Evolutionary conservation across 2,329 filamentous ascomycete species (phyloP), one percentile per base, ranked within the genome.

Genomic region (Neofusicoccum umdonicola): DNA sequence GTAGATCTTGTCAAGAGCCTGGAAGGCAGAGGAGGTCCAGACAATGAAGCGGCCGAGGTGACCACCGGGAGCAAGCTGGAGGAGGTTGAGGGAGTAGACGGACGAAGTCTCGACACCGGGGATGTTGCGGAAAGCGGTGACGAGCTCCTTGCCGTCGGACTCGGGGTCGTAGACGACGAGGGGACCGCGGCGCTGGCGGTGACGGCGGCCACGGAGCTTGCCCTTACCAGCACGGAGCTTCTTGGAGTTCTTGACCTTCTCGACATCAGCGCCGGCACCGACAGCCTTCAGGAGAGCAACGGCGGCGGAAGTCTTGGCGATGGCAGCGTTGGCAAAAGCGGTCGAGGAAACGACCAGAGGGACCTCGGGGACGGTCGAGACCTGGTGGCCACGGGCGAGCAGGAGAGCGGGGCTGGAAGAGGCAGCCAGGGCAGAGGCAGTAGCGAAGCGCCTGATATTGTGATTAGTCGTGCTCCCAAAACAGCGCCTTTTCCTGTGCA

Each of bases 201-300:
- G 90, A 77, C 95, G 93, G 80, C 95, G 94, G 81, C 92, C 92
- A 83, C 95, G 88, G 80, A 99, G 86, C 90, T 99, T 99, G 83
- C 95, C 95, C 91, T 99, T 98, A 82, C 95, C 95, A 74, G 95
- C 92, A 74, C 95, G 93, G 77, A 97, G 86, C 89, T 98, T 99
- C 86, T 92, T 92, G 80, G 93, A 96, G 80, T 87, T 88, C 87
- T 92, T 93, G 81, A 96, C 95, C 90, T 98, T 98, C 82, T 92
- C 90, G 74, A 99, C 82, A 75, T 99, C 95, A 72, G 90, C 82
- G 76, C 90, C 90, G 71, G 96, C 95, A 83, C 95, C 96, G 73
- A 97, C 86, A 68, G 92, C 90, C 84, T 92, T 92, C 79, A 99
- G 88, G 75, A 99, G 92, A 75, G 87, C 85, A 73, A 96, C 82